phyloP scores from a whole-genome alignment of 768 basidiomycete species.

The Jaapia argillacea region DNA sequence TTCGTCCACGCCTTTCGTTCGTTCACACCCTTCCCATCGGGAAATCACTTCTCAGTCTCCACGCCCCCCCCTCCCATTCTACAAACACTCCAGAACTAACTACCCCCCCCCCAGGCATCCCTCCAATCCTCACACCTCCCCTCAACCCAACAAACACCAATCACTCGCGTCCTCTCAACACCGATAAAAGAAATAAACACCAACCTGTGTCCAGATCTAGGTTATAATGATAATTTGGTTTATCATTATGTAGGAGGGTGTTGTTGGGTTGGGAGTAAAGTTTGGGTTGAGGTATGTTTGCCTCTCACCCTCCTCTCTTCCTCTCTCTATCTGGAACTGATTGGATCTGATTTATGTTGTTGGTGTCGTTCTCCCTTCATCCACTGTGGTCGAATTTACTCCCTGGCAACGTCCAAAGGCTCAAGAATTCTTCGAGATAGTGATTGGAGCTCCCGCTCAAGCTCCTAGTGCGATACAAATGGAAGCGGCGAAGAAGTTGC shows the following conservation, averaged over 20 bases:
- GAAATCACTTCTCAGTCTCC: too few relatives aligned
- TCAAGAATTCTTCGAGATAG: slow-evolving; percentile 1
- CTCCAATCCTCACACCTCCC: slow-evolving; percentile 41
- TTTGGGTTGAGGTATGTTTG: slow-evolving; percentile 62
- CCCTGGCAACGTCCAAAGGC: too few relatives aligned
- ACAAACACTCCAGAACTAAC: too few relatives aligned
- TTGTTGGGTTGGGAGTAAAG: slow-evolving; percentile 49
- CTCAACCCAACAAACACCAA: slow-evolving; percentile 29
- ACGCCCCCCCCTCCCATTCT: too few relatives aligned
- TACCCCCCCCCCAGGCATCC: slow-evolving; percentile 37
- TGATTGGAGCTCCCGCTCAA: slow-evolving; percentile 33
- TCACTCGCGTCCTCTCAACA: slow-evolving; percentile 37
- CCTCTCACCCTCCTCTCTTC: neutral
- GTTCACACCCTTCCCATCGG: too few relatives aligned
- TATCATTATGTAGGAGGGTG: slow-evolving; percentile 82
- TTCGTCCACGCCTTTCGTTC: too few relatives aligned
- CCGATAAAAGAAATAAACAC: slow-evolving; percentile 62
- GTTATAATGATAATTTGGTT: slow-evolving; percentile 70
- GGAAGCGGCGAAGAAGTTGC: slow-evolving; percentile 80
- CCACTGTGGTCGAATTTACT: too few relatives aligned
- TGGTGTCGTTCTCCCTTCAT: too few relatives aligned
- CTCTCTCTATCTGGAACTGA: slow-evolving; percentile 43
- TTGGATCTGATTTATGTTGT: slow-evolving; percentile 53
- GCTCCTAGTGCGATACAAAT: slow-evolving; percentile 63
- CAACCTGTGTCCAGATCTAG: slow-evolving; percentile 43